Base-by-base conservation (phyloP, 148 eudicot genomes). In the Amaranthus palmeri region DNA sequence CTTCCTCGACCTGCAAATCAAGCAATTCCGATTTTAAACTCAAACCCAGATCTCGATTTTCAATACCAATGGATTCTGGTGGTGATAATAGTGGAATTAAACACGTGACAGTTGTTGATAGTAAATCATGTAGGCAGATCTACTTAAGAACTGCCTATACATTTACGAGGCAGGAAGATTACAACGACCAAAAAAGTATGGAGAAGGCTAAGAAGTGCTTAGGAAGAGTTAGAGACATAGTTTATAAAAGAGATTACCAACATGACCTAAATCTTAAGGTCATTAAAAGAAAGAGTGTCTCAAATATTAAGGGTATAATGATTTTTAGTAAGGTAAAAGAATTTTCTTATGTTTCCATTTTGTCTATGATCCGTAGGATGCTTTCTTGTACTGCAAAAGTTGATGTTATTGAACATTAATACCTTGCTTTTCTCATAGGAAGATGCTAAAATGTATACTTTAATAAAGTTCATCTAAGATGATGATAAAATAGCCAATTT, bases 101-200 rank as follows among this genome's bases (percentile, higher is more conserved):
- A 25, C 36, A 48, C 7, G 65, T 55, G 47, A 49, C 72, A 59
- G 84, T 84, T 69, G 86, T 83, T 25, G 88, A 87, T 68, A 82
- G 84, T 44, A 72, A 79, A 18, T 89, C 91, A 49, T 85, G 87
- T 77, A 75, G 95, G 80, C 95, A 87, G 63, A 15, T 84, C 67
- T 89, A 87, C 77, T 70, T 87, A 10, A 77, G 88, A 65, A 89
- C 91, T 77, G 74, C 79, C 69, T 90, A 87, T 82, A 74, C 89
- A 0, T 86, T 90, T 66, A 70, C 92, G 2, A 76, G 81, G 77
- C n/a, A 25, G 3, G 77, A 88, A 62, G 90, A 88, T 69, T 81
- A 65, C 3, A 61, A 76, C 64, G n/a, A 8, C 51, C 14, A 68
- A 36, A 47, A 12, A 3, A 45, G 5, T 10, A 67, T 59, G 6